These are phyloP conservation scores for Eimeria acervulina DNA, from an alignment of 169 alveolate species.

Conservation along the genomic window DNA sequence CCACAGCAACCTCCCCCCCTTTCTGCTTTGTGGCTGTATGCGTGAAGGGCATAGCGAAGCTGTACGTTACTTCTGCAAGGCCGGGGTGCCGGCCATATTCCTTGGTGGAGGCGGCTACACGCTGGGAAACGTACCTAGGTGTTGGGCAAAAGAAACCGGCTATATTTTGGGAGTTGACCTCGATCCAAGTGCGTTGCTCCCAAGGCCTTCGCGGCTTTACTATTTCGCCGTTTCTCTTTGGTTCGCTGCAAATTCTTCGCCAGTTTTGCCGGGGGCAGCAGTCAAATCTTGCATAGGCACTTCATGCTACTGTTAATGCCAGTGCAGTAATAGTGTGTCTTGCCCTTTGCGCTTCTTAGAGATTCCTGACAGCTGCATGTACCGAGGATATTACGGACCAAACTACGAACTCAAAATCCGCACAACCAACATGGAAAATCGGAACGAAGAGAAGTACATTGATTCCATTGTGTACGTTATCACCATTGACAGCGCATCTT, in stretches of 20 bases:
- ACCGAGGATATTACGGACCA: conserved; percentile 95
- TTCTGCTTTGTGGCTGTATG: not conserved
- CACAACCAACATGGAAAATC: conserved; percentile 92
- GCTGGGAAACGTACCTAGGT: conserved; percentile 98
- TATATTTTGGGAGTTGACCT: conserved; percentile 54
- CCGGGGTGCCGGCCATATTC: conserved; percentile 94
- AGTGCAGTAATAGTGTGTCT: not conserved
- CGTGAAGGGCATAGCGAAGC: conserved; percentile 97
- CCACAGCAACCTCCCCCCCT: not conserved
- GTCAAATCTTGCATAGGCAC: not conserved
- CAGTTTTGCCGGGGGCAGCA: not conserved
- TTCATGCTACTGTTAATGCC: not conserved
- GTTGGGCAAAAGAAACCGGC: conserved; percentile 99
- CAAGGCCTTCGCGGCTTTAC: not conserved
- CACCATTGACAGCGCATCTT: not conserved
- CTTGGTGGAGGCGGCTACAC: conserved; percentile 98
- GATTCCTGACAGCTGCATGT: conserved; percentile 92
- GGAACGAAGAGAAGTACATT: conserved; percentile 96
- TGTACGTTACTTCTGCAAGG: conserved; percentile 94
- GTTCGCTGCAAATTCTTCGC: no score
- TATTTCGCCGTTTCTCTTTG: no score
- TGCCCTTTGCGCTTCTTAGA: conserved; percentile 5
- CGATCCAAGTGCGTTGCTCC: conserved; percentile 60
- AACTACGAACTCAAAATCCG: conserved; percentile 94
- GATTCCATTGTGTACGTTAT: conserved; percentile 85